Base-by-base conservation (phyloP, 2,329 filamentous ascomycete species). In the Arthrobotrys sinensis region DNA sequence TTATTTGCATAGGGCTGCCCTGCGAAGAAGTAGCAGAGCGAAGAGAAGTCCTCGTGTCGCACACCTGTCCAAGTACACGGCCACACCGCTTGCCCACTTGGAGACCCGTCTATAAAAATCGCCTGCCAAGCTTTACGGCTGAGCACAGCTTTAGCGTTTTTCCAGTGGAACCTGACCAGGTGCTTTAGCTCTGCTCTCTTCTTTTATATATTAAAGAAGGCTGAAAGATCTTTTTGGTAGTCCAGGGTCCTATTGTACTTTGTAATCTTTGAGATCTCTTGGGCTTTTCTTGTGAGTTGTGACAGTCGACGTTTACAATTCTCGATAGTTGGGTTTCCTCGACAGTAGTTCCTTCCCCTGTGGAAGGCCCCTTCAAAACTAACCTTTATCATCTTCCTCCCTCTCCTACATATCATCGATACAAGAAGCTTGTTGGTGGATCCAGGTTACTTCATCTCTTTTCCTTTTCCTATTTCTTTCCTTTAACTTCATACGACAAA, bases 121-220 rank as follows among this genome's bases (percentile, higher is more conserved):
- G 48, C 53, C 52, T 68, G 75, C 75, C 75, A 78, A 78, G 75
- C 34, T 72, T 78, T 78, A 78, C 75, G 75, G 75, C 75, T 78
- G 75, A 72, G 75, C 67, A 67, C 43, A 75, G 50, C 57, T 64
- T 66, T 70, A 69, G 72, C 65, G 55, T 76, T 60, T 48, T 63
- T 34, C 52, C 62, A 34, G 60, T 43, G 52, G 38, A 52, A 43
- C 63, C 34, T 75, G 10, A 63, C 60, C 24, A 19, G 57, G 19
- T 46, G 16, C 43, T 36, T 28, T 45, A n/a, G 16, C 12, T n/a
- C 14, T 64, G 57, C 34, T 36, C 34, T 36, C 45, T 53, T 50
- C 55, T 64, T 65, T 66, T 66, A 55, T 63, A 67, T 68, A 73
- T 75, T 72, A 78, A 78, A 68, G 75, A 72, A 68, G 62, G 62